phyloP scores from a whole-genome alignment of 805 yeast species.

The Ogataea kodamae region DNA sequence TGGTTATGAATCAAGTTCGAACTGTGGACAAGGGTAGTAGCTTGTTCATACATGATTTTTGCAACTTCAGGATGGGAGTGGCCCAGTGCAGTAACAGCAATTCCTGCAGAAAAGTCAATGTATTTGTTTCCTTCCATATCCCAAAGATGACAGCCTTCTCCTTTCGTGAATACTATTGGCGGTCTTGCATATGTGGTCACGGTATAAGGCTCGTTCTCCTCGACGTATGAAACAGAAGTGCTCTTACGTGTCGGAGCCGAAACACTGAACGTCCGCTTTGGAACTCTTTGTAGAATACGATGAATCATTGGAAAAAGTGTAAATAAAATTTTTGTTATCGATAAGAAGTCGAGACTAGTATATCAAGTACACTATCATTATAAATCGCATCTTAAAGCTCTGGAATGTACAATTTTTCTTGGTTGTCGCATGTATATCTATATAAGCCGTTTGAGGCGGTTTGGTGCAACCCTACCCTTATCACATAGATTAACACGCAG shows the following conservation, averaged over 20 bases:
- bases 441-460: no score
- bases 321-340: constrained; percentile 1
- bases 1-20: constrained; percentile 83
- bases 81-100: constrained; percentile 95
- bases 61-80: constrained; percentile 78
- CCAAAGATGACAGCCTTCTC: constrained; percentile 75
- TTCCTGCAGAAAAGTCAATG: constrained; percentile 92
- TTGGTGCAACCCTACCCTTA: no score
- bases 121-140: constrained; percentile 77
- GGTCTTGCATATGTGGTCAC: constrained; percentile 84
- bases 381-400: no score
- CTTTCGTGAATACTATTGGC: constrained; percentile 69
- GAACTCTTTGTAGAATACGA: constrained; percentile 3
- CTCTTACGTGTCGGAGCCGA: constrained; percentile 7
- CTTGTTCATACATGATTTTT: constrained; percentile 68
- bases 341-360: no score
- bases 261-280: constrained; percentile 11
- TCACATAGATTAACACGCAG: no score
- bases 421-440: no score
- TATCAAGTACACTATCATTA: no score
- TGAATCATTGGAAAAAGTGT: constrained; percentile 9
- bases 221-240: constrained; percentile 37
- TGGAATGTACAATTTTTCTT: no score
- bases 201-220: constrained; percentile 48
- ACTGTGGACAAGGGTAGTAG: constrained; percentile 69